Base-by-base conservation (phyloP, 2,329 filamentous ascomycete genomes). In the Stachybotrys chlorohalonatus region DNA sequence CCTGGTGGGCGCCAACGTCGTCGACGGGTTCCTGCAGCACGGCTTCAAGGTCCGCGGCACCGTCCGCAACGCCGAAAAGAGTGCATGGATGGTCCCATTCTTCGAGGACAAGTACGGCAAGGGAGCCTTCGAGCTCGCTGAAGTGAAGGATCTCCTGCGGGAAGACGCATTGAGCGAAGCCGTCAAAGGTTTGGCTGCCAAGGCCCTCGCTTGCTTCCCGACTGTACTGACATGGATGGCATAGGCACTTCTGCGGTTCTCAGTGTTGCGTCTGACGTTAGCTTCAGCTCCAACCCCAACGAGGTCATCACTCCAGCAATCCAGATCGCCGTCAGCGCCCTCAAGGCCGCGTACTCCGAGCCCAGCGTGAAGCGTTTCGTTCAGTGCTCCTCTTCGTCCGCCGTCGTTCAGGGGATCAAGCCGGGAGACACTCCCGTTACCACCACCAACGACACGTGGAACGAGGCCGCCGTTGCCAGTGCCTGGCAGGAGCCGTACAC, bases 341-440 rank as follows among this genome's bases (percentile, higher is more conserved):
- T 74, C 30, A 59, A 67, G 13, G 62, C 70, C 2, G 70, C 69
- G 1, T 58, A 60, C 7, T 56, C 53, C 8, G 59, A 68, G 36
- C 58, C 66, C 0, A 62, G 62, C 11, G 62, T 77, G 2, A 68
- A 65, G 53, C 64, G 70, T 3, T 68, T 76, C 45, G 71, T 76
- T 5, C 58, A 71, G 45, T 75, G 72, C 0, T 72, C 68, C 16
- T 73, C 70, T 1, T 64, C 68, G 0, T 57, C 61, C 1, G 60
- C 67, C 0, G 56, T 55, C 31, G 52, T 54, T 1, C 11, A 36
- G 1, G 31, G 55, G 5, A 15, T 11, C n/a, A 16, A 7, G 9
- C 7, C 16, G 1, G 17, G 47, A n/a, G 9, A 15, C 9, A 31
- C 48, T 8, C 48, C 53, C 2, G 15, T 51, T 1, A 31, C 47